Conservation (phyloP, 441 rosid genomes). For the Dalechampia spathulata region DNA sequence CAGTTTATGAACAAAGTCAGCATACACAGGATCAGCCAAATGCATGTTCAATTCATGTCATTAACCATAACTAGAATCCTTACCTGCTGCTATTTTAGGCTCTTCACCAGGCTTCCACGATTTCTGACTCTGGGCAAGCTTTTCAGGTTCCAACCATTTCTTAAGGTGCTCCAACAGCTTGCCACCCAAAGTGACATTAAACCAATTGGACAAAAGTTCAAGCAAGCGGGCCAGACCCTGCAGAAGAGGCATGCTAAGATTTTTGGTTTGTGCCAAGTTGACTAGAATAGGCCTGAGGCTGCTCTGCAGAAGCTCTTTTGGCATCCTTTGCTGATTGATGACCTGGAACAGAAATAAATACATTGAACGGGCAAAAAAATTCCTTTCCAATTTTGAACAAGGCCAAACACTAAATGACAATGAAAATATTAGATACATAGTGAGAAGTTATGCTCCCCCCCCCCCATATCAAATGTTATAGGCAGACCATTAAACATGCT, state of each 20-base stretch:
- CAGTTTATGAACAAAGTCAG: too few species aligned
- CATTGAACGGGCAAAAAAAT: not conserved
- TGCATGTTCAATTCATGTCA: too few species aligned
- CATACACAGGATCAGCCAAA: too few species aligned
- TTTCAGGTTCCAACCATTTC: constrained; percentile 99
- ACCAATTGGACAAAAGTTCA: constrained; percentile 97
- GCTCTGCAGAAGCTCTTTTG: constrained; percentile 97
- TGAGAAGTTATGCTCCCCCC: too few species aligned
- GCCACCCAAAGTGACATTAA: constrained; percentile 95
- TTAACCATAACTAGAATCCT: too few species aligned
- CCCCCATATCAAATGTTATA: not conserved
- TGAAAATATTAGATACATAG: not conserved
- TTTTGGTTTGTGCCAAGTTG: constrained; percentile 95
- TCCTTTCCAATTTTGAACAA: not conserved
- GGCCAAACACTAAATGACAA: not conserved
- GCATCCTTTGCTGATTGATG: constrained; percentile 95
- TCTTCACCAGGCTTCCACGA: constrained; percentile 99
- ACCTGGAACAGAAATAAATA: constrained; percentile 43
- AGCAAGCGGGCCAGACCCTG: constrained; percentile 98
- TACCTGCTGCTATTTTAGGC: constrained; percentile 99
- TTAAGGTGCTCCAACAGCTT: constrained; percentile 97
- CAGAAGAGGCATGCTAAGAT: constrained; percentile 97
- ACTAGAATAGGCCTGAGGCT: constrained; percentile 97
- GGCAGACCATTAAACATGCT: not conserved
- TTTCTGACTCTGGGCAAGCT: constrained; percentile 88